A percentile compares a stretch with the other conserved stretches of the same genome.
These are phyloP conservation scores for Ligustrum vulgare DNA, from an alignment of 257 asterid genomes.

Conservation along the genomic window DNA sequence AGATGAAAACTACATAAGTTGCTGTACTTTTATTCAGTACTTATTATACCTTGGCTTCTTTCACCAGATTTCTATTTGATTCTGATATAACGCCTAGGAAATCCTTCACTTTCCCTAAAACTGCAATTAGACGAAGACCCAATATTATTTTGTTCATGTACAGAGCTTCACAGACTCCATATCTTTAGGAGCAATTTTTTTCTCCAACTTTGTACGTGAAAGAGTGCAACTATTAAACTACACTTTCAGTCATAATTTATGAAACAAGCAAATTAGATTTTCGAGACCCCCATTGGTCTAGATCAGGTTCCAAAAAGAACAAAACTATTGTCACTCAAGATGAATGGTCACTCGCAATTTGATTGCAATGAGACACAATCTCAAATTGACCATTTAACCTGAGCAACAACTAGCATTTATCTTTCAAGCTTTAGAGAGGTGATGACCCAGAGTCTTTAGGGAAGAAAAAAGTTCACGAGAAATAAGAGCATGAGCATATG, in stretches of 20 bases:
- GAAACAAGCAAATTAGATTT: not conserved
- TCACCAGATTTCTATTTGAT: slow-evolving; percentile 61
- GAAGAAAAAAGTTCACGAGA: not conserved
- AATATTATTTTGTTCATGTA: not conserved
- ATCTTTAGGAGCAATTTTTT: not conserved
- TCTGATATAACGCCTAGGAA: slow-evolving; percentile 73
- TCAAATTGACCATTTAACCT: no score
- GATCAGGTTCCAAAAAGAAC: not conserved
- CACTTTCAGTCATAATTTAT: not conserved
- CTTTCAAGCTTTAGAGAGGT: no score
- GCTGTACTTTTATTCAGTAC: not conserved
- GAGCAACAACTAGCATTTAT: not conserved
- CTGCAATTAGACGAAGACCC: slow-evolving; percentile 27
- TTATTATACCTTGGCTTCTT: slow-evolving; percentile 50
- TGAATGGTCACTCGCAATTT: not conserved
- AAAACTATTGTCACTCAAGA: not conserved
- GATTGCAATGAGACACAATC: no score
- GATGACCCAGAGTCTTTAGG: not conserved
- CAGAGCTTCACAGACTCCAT: not conserved
- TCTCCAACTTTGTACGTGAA: not conserved
- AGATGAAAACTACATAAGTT: not conserved
- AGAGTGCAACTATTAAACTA: not conserved
- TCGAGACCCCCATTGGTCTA: not conserved
- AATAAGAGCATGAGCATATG: not conserved
- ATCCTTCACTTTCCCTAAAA: slow-evolving; percentile 73